Base-by-base conservation (phyloP, 2,329 filamentous ascomycete genomes). In the Ascochyta clinopodiicola region DNA sequence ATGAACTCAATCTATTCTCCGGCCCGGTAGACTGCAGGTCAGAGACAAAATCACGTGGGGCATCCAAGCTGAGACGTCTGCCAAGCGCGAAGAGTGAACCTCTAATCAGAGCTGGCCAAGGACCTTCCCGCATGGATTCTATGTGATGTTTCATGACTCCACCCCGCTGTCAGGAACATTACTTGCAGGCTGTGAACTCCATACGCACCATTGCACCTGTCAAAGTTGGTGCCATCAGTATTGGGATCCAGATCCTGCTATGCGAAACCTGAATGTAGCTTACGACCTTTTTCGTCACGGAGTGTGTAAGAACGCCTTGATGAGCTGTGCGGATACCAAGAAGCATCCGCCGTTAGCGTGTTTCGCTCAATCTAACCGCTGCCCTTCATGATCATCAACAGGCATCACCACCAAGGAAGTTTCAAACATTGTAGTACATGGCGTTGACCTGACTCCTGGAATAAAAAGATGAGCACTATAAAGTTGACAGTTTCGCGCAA, bases 341-440 rank as follows among this genome's bases (percentile, higher is more conserved):
- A 13, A 51, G 29, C 34, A 42, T 13, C 34, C 50, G 32, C 47
- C 51, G 45, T 51, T 72, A 69, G 67, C 63, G 68, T 38, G 60
- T 66, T 68, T 68, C 60, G 58, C 60, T 61, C 70, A 73, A 73
- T 74, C 58, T 66, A 71, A 60, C 44, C 56, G 50, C 56, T 57
- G 52, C 62, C 63, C 60, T 65, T 69, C 56, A 67, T 67, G 60
- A 70, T 66, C 61, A 34, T 49, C 62, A 27, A 27, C 61, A 63
- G 42, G 58, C 61, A 67, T 66, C 43, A 39, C 36, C 34, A 49
- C 44, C 59, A 59, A 60, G 54, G 46, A 53, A 51, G 56, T 66
- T 63, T 67, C 64, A 61, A 68, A 56, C 53, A 56, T 29, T 25
- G 51, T 62, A 37, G 51, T 55, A 57, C 55, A 51, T 37, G 57